Evolutionary conservation across 176 grass and related monocot genomes (phyloP), one percentile per base, ranked within the genome.

Genomic region (Echinochloa phyllopogon): DNA sequence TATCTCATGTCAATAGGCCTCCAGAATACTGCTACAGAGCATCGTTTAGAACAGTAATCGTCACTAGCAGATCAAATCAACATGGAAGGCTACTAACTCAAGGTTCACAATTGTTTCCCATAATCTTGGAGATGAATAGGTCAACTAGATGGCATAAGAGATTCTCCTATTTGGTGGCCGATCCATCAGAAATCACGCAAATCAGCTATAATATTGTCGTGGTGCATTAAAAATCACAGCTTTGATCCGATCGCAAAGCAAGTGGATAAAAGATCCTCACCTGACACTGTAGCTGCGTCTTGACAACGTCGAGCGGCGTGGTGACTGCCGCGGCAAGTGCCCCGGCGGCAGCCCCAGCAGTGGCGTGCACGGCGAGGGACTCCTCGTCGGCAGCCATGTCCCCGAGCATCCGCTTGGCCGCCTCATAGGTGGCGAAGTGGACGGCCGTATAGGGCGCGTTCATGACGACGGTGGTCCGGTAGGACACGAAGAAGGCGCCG

Each of bases 221-320:
- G 43, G 4, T 16, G 13, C 14, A 77, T 69, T 11, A 44, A 66
- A 86, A 52, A 27, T 18, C 40, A 72, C 36, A 59, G 25, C 12
- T 58, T 81, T 79, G 0, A 13, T 24, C 21, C 18, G 36, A 77
- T 52, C 9, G 1, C 49, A 79, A 78, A 66, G 1, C 13, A 68
- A 73, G 10, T 27, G 25, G 2, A 67, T 23, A 79, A 87, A 79
- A 87, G 80, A 89, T 76, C 75, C 76, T 84, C 63, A 97, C 95
- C 95, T 97, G 95, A 64, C 95, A 97, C 90, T 97, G 95, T 57
- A 97, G 84, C 81, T 94, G 95, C 24, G 95, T 97, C 86, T 97
- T 97, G 76, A 89, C 88, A 71, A 97, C 95, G 38, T 97, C 95
- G 10, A 97, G 83, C 3, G 95, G 95, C 0, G 92, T 94, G 62